Evolutionary conservation across 768 basidiomycete genomes (phyloP).

Genomic region (Dentipellis sp.): DNA sequence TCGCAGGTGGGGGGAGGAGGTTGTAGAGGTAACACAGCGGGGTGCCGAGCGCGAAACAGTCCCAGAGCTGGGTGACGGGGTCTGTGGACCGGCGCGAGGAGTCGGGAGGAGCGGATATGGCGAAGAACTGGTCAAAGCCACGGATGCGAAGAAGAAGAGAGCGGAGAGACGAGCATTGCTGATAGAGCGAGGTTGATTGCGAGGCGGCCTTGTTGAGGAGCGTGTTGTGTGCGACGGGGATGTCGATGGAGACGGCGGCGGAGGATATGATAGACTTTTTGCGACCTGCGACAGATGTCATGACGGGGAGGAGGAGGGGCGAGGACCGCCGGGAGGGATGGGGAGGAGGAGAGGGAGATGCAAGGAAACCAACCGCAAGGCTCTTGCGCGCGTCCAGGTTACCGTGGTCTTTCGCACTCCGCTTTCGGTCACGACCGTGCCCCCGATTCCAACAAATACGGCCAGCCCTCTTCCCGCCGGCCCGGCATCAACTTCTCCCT

Average conservation of each 20-base stretch:
- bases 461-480: neutral
- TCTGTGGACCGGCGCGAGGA: conserved; percentile 72
- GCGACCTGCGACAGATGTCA: conserved; percentile 38
- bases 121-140: conserved; percentile 63
- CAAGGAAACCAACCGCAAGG: conserved; percentile 10
- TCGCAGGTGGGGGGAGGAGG: conserved; percentile 51
- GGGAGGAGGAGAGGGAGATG: conserved; percentile 2
- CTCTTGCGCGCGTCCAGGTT: neutral
- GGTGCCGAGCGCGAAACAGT: conserved; percentile 86
- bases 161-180: conserved; percentile 78
- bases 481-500: neutral
- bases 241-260: conserved; percentile 60
- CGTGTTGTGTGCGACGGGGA: conserved; percentile 69
- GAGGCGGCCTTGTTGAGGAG: conserved; percentile 90
- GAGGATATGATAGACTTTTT: conserved; percentile 73
- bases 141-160: conserved; percentile 70
- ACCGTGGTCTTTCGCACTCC: conserved; percentile 9
- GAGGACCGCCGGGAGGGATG: conserved; percentile 2
- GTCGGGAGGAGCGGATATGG: conserved; percentile 45
- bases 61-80: conserved; percentile 92
- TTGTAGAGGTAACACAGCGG: conserved; percentile 96
- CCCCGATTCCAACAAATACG: neutral
- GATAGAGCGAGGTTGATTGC: conserved; percentile 81
- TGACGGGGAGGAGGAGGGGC: conserved; percentile 16
- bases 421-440: neutral